These are phyloP conservation scores for Fusarium armeniacum DNA, from an alignment of 2,329 filamentous ascomycete species.

Conservation along the genomic window DNA sequence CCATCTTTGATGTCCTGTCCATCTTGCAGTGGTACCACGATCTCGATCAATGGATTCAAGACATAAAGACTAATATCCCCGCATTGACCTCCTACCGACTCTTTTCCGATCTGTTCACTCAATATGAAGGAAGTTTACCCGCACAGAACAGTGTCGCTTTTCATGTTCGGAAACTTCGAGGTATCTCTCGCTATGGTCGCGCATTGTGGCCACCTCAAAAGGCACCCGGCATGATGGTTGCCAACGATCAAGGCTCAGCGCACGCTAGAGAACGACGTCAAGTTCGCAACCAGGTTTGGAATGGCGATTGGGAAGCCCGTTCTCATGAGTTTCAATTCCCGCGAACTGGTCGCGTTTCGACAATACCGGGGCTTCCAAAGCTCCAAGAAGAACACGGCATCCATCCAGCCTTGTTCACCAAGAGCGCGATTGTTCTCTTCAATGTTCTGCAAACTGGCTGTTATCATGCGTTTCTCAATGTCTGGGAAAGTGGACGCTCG, in stretches of 20 bases:
- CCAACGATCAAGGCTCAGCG: constrained; percentile 47
- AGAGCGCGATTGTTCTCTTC: constrained; percentile 54
- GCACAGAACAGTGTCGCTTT: constrained; percentile 50
- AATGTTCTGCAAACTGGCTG: constrained; percentile 53
- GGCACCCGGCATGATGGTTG: constrained; percentile 55
- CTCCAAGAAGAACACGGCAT: constrained; percentile 45
- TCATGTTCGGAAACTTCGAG: constrained; percentile 53
- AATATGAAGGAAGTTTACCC: constrained; percentile 50
- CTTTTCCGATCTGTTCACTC: constrained; percentile 53
- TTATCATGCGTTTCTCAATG: constrained; percentile 53
- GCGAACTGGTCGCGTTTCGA: constrained; percentile 51
- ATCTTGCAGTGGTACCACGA: constrained; percentile 54
- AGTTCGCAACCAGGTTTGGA: constrained; percentile 50
- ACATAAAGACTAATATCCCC: constrained; percentile 36
- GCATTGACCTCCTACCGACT: constrained; percentile 50
- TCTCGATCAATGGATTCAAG: constrained; percentile 51
- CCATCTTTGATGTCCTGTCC: constrained; percentile 54
- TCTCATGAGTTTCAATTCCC: constrained; percentile 51
- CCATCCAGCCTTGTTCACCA: constrained; percentile 51
- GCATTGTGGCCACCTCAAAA: constrained; percentile 54
- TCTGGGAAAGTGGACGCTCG: constrained; percentile 54
- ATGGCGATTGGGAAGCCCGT: constrained; percentile 48
- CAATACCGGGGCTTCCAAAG: constrained; percentile 45
- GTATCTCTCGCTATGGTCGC: constrained; percentile 52
- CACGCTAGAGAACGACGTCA: constrained; percentile 39